phyloP scores from a whole-genome alignment of 345 rosid genomes.

The Citrus medica region DNA sequence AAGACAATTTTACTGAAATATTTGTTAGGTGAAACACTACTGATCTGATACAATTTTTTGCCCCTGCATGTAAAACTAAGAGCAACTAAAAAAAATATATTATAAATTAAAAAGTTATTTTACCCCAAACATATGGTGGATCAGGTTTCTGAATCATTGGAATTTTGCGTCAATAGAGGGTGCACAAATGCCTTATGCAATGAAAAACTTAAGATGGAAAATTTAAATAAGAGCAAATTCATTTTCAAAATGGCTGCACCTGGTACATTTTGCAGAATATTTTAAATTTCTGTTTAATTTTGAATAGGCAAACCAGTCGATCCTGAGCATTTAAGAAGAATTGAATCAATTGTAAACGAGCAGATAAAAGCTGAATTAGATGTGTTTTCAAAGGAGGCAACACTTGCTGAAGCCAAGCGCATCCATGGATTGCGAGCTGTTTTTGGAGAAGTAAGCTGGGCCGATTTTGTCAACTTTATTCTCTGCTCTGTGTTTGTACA shows the following conservation, averaged over 20 bases:
- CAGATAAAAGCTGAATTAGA: conserved; percentile 85
- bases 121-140: background rate
- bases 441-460: conserved; percentile 84
- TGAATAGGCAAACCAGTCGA: conserved; percentile 78
- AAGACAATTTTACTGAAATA: background rate
- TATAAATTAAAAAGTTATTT: background rate
- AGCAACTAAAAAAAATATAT: background rate
- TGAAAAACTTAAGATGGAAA: background rate
- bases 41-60: background rate
- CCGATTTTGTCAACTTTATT: conserved; percentile 12
- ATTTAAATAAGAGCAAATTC: background rate
- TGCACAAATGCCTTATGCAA: background rate
- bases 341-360: conserved; percentile 82
- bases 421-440: conserved; percentile 88
- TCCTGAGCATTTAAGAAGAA: conserved; percentile 66
- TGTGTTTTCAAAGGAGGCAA: conserved; percentile 77
- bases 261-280: background rate
- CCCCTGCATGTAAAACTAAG: background rate
- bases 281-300: conserved; percentile 12
- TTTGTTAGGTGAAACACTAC: background rate
- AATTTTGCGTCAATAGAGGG: background rate
- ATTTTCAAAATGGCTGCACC: background rate
- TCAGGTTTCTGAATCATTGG: background rate
- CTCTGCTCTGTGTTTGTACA: conserved; percentile 4
- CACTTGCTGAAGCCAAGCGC: conserved; percentile 69